A percentile compares a stretch with the other conserved stretches of the same genome.
Conservation (phyloP, 208 protist species). For the Histomonas meleagridis region DNA sequence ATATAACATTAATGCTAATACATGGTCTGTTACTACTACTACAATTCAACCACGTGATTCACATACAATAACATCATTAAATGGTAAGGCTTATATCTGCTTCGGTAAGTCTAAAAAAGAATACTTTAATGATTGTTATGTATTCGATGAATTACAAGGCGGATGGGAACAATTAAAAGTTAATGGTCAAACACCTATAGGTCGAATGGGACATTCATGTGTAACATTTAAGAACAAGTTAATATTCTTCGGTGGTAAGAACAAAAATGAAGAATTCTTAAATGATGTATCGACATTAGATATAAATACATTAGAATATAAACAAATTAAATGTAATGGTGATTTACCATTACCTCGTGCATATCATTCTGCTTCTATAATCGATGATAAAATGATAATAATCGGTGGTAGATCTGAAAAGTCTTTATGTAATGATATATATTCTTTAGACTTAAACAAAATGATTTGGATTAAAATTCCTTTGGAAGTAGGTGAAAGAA, state of each 20-base stretch:
- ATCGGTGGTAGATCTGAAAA: not conserved
- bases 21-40: not conserved
- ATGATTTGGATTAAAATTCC: too few relatives aligned
- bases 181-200: not conserved
- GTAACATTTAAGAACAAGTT: not conserved
- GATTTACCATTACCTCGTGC: not conserved
- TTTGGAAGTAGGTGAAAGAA: too few relatives aligned
- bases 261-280: not conserved
- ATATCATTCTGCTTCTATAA: not conserved
- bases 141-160: not conserved
- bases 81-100: not conserved
- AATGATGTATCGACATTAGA: not conserved
- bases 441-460: too few relatives aligned
- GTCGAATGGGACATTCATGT: not conserved
- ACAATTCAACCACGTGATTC: not conserved
- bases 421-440: too few relatives aligned
- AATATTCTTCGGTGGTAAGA: not conserved
- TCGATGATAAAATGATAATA: not conserved
- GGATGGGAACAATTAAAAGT: not conserved
- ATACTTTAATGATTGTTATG: not conserved
- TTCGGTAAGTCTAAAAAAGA: not conserved
- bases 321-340: not conserved
- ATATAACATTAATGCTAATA: not conserved
- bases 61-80: not conserved
- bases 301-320: too few relatives aligned